Conservation (phyloP, 129 eudicot genomes). For the Artemisia annua region DNA sequence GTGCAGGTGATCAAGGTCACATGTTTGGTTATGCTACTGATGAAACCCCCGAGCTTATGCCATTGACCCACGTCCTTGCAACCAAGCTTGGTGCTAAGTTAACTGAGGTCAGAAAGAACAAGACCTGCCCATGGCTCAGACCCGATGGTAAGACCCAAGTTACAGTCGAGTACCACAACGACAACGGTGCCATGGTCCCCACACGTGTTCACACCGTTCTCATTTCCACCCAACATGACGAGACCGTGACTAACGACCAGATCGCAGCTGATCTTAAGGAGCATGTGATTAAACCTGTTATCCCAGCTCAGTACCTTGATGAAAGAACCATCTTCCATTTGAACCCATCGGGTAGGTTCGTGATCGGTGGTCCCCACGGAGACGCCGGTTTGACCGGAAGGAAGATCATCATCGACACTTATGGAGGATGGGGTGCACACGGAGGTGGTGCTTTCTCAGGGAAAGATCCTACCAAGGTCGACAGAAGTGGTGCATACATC, state of each 20-base stretch:
- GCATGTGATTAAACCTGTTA: conserved; percentile 55
- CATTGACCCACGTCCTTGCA: conserved; percentile 69
- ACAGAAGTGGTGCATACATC: conserved; percentile 73
- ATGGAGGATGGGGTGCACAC: conserved; percentile 43
- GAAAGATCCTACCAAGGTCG: conserved; percentile 70
- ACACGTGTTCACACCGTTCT: conserved; percentile 61
- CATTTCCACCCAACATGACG: conserved; percentile 66
- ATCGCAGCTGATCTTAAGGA: conserved; percentile 55
- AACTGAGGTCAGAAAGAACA: conserved; percentile 64
- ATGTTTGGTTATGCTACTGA: conserved; percentile 73
- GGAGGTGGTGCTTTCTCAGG: conserved; percentile 75
- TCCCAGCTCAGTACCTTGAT: conserved; percentile 57
- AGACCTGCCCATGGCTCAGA: conserved; percentile 61
- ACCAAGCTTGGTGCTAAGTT: conserved; percentile 70
- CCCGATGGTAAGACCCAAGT: conserved; percentile 71
- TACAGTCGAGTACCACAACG: conserved; percentile 63
- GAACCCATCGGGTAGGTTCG: conserved; percentile 59
- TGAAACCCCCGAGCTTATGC: conserved; percentile 68
- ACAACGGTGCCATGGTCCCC: conserved; percentile 56
- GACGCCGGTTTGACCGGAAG: conserved; percentile 61
- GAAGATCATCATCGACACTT: conserved; percentile 54
- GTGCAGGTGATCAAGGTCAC: conserved; percentile 73
- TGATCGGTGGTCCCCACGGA: conserved; percentile 64
- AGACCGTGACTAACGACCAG: conserved; percentile 53
- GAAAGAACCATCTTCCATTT: conserved; percentile 62